A percentile compares a stretch with the other conserved stretches of the same genome.
Evolutionary conservation across 2,329 filamentous ascomycete species (phyloP).

Genomic region (Fusarium xyrophilum): DNA sequence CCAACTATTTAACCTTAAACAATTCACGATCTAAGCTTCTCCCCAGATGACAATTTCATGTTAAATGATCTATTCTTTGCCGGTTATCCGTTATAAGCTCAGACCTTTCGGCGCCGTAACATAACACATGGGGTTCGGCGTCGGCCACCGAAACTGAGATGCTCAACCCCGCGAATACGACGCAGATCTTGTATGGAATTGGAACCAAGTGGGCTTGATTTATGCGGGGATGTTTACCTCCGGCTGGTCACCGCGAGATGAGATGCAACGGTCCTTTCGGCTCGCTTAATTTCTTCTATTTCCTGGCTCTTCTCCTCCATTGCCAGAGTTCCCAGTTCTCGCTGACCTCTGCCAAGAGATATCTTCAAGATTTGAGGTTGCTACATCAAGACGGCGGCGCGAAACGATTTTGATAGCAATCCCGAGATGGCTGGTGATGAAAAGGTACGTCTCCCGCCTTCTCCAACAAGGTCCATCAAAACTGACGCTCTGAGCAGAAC

Average conservation of each 20-base stretch:
- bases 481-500: constrained; percentile 4
- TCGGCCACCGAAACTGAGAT: constrained; percentile 6
- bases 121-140: neutral
- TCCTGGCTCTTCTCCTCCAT: neutral
- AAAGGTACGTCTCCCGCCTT: constrained; percentile 7
- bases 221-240: constrained; percentile 20
- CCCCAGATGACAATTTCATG: neutral
- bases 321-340: neutral
- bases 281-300: constrained; percentile 7
- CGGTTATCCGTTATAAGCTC: neutral
- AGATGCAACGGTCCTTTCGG: constrained; percentile 9
- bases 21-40: neutral
- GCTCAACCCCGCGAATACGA: neutral
- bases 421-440: constrained; percentile 15
- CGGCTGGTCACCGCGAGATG: constrained; percentile 3
- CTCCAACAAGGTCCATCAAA: neutral
- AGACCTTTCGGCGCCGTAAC: neutral
- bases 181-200: constrained; percentile 14
- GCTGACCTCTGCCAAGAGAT: neutral
- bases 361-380: no score
- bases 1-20: neutral
- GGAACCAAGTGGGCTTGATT: neutral
- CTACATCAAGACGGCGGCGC: neutral
- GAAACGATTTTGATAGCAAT: constrained; percentile 7
- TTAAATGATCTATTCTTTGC: neutral